Percentiles rank a stretch among this genome's conserved stretches.
Evolutionary conservation across 345 rosid genomes (phyloP).

Genomic region (Physaria fendleri): DNA sequence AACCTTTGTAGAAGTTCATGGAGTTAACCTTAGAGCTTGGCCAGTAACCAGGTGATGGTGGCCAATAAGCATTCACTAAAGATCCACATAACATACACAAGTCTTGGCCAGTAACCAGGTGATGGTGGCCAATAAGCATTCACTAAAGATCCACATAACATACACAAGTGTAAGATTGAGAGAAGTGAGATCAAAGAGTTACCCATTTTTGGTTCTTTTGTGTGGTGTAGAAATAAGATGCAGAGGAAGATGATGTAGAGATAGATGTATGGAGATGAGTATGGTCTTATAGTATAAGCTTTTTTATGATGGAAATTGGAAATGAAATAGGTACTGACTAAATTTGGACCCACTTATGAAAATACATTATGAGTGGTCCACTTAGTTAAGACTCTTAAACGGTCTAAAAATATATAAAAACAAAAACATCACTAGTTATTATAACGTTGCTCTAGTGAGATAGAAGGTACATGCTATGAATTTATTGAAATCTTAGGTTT

Average conservation of each 20-base stretch:
- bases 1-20: slow-evolving; percentile 60
- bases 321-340: slow-evolving; percentile 20
- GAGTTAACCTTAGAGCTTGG: slow-evolving; percentile 77
- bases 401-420: slow-evolving; percentile 27
- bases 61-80: slow-evolving; percentile 49
- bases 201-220: slow-evolving; percentile 15
- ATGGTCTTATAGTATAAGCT: slow-evolving; percentile 26
- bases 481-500: slow-evolving; percentile 18
- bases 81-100: slow-evolving; percentile 31
- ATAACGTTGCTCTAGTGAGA: slow-evolving; percentile 14
- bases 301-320: slow-evolving; percentile 25
- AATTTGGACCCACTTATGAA: slow-evolving; percentile 35
- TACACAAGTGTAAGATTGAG: slow-evolving; percentile 29
- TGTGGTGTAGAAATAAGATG: slow-evolving; percentile 30
- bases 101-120: slow-evolving; percentile 97
- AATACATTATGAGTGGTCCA: slow-evolving; percentile 30
- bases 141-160: slow-evolving; percentile 32
- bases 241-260: slow-evolving; percentile 26
- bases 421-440: slow-evolving; percentile 16
- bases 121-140: slow-evolving; percentile 71
- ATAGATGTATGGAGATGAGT: slow-evolving; percentile 27
- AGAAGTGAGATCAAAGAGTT: slow-evolving; percentile 19
- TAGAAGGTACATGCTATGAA: slow-evolving; percentile 7
- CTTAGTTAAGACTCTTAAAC: slow-evolving; percentile 30
- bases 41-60: slow-evolving; percentile 92